phyloP scores from a whole-genome alignment of 208 protist species.

The Crithidia bombi region DNA sequence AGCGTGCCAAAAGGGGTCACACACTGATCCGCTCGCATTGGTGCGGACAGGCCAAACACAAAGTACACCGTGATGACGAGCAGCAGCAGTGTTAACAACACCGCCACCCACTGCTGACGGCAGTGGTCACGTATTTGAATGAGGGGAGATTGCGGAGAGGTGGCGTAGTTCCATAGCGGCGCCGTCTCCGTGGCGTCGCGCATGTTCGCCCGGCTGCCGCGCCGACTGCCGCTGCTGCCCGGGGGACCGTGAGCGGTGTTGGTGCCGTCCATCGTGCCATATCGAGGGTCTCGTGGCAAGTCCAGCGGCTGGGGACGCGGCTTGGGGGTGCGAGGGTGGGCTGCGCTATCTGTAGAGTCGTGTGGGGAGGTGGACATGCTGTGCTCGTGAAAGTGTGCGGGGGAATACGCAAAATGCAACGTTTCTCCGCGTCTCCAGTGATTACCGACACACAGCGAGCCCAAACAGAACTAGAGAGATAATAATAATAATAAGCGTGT shows the following conservation, averaged over 20 bases:
- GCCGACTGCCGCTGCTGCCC: not conserved
- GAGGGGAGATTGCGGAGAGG: conserved; percentile 50
- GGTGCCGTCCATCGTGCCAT: conserved; percentile 37
- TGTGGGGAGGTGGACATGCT: conserved; percentile 15
- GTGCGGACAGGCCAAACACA: conserved; percentile 46
- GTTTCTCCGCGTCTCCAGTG: no score
- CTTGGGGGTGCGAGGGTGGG: conserved; percentile 10
- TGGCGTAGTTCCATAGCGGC: conserved; percentile 47
- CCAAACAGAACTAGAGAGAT: no score
- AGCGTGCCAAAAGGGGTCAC: conserved; percentile 56
- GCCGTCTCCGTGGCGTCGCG: conserved; percentile 13
- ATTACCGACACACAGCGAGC: no score
- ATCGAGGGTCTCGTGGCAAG: conserved; percentile 31
- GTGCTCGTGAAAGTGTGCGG: no score
- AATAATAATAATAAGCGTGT: no score
- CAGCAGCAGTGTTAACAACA: conserved; percentile 51
- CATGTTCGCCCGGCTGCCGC: not conserved
- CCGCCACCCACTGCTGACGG: conserved; percentile 73
- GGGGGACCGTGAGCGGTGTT: not conserved
- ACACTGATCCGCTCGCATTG: conserved; percentile 37
- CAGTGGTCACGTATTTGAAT: conserved; percentile 66
- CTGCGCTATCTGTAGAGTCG: not conserved
- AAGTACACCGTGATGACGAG: conserved; percentile 57
- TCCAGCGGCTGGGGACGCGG: conserved; percentile 41
- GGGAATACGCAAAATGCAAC: no score